These are phyloP conservation scores for Alternaria atra DNA, from an alignment of 2,329 filamentous ascomycete species.

Conservation along the genomic window DNA sequence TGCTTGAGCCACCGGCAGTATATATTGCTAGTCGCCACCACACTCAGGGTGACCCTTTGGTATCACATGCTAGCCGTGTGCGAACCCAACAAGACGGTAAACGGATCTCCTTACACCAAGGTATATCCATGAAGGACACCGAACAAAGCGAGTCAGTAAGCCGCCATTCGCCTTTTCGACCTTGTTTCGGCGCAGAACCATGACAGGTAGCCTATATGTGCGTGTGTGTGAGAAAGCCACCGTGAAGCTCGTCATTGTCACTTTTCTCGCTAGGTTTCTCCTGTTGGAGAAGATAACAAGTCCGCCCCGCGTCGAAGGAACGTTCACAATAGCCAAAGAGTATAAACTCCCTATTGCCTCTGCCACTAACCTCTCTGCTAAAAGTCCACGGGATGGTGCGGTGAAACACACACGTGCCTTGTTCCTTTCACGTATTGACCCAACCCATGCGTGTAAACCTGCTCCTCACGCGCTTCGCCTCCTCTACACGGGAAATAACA, in stretches of 20 bases:
- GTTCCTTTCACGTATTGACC: not conserved
- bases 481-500: not conserved
- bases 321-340: not conserved
- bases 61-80: constrained; percentile 12
- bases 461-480: not conserved
- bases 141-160: constrained; percentile 6
- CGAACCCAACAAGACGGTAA: constrained; percentile 11
- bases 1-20: constrained; percentile 14
- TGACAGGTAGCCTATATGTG: not conserved
- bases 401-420: not conserved
- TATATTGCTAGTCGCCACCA: constrained; percentile 4
- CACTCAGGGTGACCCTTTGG: constrained; percentile 16
- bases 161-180: not conserved
- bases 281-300: not conserved
- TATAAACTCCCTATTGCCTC: not conserved
- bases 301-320: not conserved
- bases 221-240: not conserved
- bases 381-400: not conserved
- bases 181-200: not conserved
- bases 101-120: constrained; percentile 4
- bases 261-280: not conserved
- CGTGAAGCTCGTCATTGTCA: not conserved
- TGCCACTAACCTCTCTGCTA: not conserved
- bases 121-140: not conserved
- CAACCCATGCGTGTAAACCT: not conserved